Evolutionary conservation across 75 land plant species (phyloP).

Genomic region (Pinus taeda): DNA sequence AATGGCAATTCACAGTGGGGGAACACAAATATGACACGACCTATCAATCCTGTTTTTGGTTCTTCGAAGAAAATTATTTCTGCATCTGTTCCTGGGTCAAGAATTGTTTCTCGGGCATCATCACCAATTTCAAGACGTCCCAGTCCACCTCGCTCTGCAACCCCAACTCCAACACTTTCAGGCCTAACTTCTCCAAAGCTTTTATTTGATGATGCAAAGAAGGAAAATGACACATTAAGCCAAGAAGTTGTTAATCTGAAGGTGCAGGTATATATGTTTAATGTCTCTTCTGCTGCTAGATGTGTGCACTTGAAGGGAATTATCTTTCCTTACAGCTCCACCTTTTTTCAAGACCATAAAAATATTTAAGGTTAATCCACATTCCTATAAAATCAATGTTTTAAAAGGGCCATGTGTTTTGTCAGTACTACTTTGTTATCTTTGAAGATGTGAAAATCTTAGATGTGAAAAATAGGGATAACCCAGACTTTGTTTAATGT

Average conservation of each 20-base stretch:
- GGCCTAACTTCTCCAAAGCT: slow-evolving; percentile 62
- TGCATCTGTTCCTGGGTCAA: slow-evolving; percentile 78
- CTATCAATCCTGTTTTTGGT: slow-evolving; percentile 71
- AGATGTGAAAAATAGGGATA: background rate
- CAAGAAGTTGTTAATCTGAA: slow-evolving; percentile 68
- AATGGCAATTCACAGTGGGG: slow-evolving; percentile 67
- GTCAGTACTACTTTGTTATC: background rate
- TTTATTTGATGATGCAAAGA: slow-evolving; percentile 45
- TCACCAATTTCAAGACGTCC: slow-evolving; percentile 77
- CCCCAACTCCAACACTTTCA: slow-evolving; percentile 73
- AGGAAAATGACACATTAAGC: slow-evolving; percentile 52
- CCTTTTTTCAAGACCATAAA: background rate
- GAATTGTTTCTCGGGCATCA: slow-evolving; percentile 81
- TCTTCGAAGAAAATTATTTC: slow-evolving; percentile 73
- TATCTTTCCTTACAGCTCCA: background rate
- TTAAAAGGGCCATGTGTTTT: background rate
- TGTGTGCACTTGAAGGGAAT: background rate
- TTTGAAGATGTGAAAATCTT: background rate
- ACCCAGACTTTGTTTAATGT: background rate
- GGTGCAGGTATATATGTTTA: slow-evolving; percentile 54
- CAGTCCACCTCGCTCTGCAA: slow-evolving; percentile 88
- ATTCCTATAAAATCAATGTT: background rate
- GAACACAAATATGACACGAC: slow-evolving; percentile 44
- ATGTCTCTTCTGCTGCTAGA: background rate
- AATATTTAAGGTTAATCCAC: background rate